Percentiles rank a stretch among this genome's conserved stretches.
These are phyloP conservation scores for Alternaria sp. DNA, from an alignment of 2,329 filamentous ascomycete genomes.

Conservation along the genomic window DNA sequence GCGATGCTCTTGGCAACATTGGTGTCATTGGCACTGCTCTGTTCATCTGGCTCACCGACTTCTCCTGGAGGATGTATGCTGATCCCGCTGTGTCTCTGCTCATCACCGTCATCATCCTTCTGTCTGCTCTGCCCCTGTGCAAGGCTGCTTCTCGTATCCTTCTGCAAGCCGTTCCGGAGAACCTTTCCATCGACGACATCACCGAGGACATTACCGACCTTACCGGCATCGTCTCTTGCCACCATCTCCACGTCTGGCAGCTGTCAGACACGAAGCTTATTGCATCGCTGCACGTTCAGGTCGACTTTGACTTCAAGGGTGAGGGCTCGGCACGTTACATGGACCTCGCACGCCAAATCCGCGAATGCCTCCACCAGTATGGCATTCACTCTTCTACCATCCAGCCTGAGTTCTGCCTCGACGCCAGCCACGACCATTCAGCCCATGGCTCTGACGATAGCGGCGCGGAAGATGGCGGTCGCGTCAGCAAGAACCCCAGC, in stretches of 20 bases:
- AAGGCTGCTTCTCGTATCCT: slow-evolving; percentile 85
- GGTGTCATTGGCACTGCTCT: slow-evolving; percentile 85
- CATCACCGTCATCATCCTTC: slow-evolving; percentile 81
- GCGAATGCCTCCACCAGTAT: slow-evolving; percentile 90
- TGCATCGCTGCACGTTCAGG: slow-evolving; percentile 91
- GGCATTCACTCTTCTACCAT: slow-evolving; percentile 98
- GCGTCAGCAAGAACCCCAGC: slow-evolving; percentile 48
- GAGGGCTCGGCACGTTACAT: slow-evolving; percentile 84
- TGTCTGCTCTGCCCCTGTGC: slow-evolving; percentile 80
- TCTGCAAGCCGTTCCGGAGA: slow-evolving; percentile 90
- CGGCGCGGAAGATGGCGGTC: slow-evolving; percentile 39
- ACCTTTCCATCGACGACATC: slow-evolving; percentile 88
- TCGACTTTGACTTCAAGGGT: slow-evolving; percentile 87
- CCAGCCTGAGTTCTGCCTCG: slow-evolving; percentile 80
- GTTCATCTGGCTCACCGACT: slow-evolving; percentile 90
- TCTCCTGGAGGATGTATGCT: slow-evolving; percentile 82
- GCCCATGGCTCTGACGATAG: slow-evolving; percentile 43
- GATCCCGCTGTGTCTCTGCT: slow-evolving; percentile 93
- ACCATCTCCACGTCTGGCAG: slow-evolving; percentile 98
- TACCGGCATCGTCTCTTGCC: slow-evolving; percentile 86
- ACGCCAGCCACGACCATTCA: slow-evolving; percentile 56
- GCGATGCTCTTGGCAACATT: slow-evolving; percentile 85
- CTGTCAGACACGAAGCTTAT: slow-evolving; percentile 94
- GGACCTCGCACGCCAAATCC: slow-evolving; percentile 82
- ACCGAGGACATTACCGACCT: slow-evolving; percentile 88